These are phyloP conservation scores for Ogataea saltuana DNA, from an alignment of 805 yeast species.

Conservation along the genomic window DNA sequence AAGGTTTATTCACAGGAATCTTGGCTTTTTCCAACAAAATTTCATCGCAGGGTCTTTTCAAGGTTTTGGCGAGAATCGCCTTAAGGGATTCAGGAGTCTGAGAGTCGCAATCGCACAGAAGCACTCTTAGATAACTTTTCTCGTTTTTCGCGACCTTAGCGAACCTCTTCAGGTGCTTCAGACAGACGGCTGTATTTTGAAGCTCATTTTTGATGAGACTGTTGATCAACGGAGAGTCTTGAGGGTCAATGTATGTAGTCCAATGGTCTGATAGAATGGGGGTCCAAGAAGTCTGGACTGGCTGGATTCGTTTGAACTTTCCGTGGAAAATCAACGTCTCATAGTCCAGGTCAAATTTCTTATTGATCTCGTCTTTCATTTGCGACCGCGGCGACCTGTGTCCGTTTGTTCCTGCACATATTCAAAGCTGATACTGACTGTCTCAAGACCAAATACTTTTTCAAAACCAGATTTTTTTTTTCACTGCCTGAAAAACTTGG, in stretches of 20 bases:
- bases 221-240: conserved; percentile 31
- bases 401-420: too few relatives aligned
- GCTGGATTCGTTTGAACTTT: conserved; percentile 42
- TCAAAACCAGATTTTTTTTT: not conserved
- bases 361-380: conserved; percentile 1
- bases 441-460: not conserved
- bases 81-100: conserved; percentile 31
- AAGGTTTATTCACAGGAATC: conserved; percentile 67
- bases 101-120: conserved; percentile 45
- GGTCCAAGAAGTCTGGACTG: conserved; percentile 24
- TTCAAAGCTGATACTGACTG: not conserved
- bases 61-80: conserved; percentile 24
- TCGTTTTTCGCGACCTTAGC: conserved; percentile 21
- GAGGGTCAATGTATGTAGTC: conserved; percentile 44
- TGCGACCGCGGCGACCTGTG: too few relatives aligned
- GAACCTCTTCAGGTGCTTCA: conserved; percentile 57
- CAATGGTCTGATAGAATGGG: conserved; percentile 42
- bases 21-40: conserved; percentile 22
- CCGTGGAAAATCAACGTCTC: conserved; percentile 41
- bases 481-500: conserved; percentile 4
- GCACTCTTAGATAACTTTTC: conserved; percentile 10
- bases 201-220: conserved; percentile 28
- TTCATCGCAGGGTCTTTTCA: conserved; percentile 12
- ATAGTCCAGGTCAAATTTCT: conserved; percentile 40
- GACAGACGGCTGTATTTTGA: conserved; percentile 28